Percentiles rank a stretch among this genome's conserved stretches.
Evolutionary conservation across 2,329 filamentous ascomycete genomes (phyloP).

Genomic region (Clonostachys rhizophaga): DNA sequence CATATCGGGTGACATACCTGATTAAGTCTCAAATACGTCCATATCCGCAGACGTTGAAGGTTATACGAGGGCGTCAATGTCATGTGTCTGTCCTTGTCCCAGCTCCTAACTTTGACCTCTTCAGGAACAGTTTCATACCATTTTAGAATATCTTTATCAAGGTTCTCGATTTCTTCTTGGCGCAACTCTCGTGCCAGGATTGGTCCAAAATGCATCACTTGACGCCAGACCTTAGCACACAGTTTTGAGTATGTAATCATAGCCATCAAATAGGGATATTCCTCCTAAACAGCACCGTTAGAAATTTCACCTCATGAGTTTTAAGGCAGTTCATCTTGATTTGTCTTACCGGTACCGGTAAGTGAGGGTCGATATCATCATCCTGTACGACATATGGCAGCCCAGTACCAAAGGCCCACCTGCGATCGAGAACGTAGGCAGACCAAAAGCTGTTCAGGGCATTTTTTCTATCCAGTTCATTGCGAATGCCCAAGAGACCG

Average conservation of each 20-base stretch:
- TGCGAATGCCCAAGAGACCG: conserved; percentile 63
- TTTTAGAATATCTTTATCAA: conserved; percentile 79
- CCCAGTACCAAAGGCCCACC: conserved; percentile 88
- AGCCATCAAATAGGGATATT: conserved; percentile 67
- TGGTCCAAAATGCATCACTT: conserved; percentile 65
- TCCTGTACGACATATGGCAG: conserved; percentile 84
- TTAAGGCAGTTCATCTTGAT: not conserved
- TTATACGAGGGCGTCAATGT: conserved; percentile 58
- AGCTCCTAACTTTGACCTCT: conserved; percentile 55
- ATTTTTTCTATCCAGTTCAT: conserved; percentile 63
- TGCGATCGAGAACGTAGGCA: conserved; percentile 76
- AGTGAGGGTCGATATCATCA: conserved; percentile 73
- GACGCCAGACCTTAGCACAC: conserved; percentile 81
- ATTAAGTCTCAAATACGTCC: conserved; percentile 82
- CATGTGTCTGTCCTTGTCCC: conserved; percentile 44
- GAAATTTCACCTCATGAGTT: not conserved
- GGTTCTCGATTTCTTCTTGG: conserved; percentile 69
- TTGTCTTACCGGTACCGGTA: conserved; percentile 70
- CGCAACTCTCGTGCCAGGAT: conserved; percentile 59
- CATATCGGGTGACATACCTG: conserved; percentile 40
- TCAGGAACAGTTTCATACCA: conserved; percentile 79
- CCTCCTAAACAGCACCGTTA: conserved; percentile 30
- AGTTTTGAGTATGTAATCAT: conserved; percentile 85
- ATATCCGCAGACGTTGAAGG: conserved; percentile 70
- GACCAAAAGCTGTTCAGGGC: conserved; percentile 79